Conservation (phyloP, 176 grass and related monocot genomes). For the Raddia distichophylla region DNA sequence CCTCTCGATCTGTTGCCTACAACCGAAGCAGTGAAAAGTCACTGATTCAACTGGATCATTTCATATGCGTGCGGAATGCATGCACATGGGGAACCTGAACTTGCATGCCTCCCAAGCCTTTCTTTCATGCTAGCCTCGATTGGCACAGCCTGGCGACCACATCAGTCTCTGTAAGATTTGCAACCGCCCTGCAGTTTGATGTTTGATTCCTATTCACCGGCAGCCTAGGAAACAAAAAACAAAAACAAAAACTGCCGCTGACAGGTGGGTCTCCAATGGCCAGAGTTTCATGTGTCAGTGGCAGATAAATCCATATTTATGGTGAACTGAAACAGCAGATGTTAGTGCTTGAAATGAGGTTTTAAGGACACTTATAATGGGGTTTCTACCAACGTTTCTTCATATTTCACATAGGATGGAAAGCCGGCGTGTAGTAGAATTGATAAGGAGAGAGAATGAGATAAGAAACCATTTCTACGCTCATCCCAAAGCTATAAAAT, state of each 20-base stretch:
- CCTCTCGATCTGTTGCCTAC: background rate
- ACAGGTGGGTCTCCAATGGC: too few relatives aligned
- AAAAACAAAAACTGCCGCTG: too few relatives aligned
- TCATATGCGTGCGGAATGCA: background rate
- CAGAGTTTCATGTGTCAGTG: too few relatives aligned
- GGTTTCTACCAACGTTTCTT: too few relatives aligned
- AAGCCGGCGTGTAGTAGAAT: too few relatives aligned
- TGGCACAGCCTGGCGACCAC: slow-evolving; percentile 38
- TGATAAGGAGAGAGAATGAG: too few relatives aligned
- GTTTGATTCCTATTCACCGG: slow-evolving; percentile 12
- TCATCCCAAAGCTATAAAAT: too few relatives aligned
- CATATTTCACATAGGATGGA: too few relatives aligned
- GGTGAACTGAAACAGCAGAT: background rate
- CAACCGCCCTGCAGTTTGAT: background rate
- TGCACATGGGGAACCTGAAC: background rate
- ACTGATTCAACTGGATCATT: background rate
- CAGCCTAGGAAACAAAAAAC: background rate
- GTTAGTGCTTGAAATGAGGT: too few relatives aligned
- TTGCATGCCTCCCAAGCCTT: slow-evolving; percentile 8
- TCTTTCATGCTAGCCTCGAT: background rate
- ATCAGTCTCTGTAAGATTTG: background rate
- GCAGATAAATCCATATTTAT: background rate
- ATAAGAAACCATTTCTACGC: too few relatives aligned
- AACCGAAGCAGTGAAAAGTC: slow-evolving; percentile 9
- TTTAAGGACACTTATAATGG: too few relatives aligned